These are phyloP conservation scores for Russula virescens DNA, from an alignment of 768 basidiomycete species.

Conservation along the genomic window DNA sequence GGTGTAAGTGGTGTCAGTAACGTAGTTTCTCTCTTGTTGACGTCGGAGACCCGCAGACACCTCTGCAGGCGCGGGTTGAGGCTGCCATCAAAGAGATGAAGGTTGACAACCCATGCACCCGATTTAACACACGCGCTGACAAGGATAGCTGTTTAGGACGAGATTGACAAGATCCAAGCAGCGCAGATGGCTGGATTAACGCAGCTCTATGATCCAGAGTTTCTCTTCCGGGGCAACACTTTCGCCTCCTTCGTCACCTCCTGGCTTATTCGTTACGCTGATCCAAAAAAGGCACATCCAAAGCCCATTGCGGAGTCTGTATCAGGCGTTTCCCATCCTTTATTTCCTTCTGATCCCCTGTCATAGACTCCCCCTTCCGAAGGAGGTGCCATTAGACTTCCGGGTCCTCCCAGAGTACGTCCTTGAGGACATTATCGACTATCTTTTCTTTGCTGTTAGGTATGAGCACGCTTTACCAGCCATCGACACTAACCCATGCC, in stretches of 20 bases:
- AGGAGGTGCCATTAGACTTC: slow-evolving; percentile 81
- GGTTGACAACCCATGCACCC: slow-evolving; percentile 17
- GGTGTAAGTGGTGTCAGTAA: slow-evolving; percentile 46
- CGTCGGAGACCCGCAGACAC: slow-evolving; percentile 41
- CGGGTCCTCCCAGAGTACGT: slow-evolving; percentile 89
- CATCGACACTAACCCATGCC: not conserved
- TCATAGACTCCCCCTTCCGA: slow-evolving; percentile 75
- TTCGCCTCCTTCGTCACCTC: slow-evolving; percentile 90
- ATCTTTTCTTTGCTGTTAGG: slow-evolving; percentile 78
- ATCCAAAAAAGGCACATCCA: slow-evolving; percentile 76
- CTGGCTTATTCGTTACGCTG: slow-evolving; percentile 89
- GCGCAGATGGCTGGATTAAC: slow-evolving; percentile 77
- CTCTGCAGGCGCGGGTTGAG: slow-evolving; percentile 71
- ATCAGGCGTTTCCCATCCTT: not conserved
- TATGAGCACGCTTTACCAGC: slow-evolving; percentile 33
- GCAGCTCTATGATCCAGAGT: slow-evolving; percentile 81
- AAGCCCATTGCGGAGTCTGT: slow-evolving; percentile 59
- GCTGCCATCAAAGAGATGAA: slow-evolving; percentile 72
- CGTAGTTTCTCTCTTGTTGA: not conserved
- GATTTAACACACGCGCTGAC: not conserved
- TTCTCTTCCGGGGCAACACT: slow-evolving; percentile 68
- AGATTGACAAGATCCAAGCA: slow-evolving; percentile 64
- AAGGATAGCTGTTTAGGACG: slow-evolving; percentile 39
- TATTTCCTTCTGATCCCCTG: not conserved
- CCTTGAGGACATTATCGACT: slow-evolving; percentile 90